These are phyloP conservation scores for Collybiopsis confluens DNA, from an alignment of 768 basidiomycete species.

Conservation along the genomic window DNA sequence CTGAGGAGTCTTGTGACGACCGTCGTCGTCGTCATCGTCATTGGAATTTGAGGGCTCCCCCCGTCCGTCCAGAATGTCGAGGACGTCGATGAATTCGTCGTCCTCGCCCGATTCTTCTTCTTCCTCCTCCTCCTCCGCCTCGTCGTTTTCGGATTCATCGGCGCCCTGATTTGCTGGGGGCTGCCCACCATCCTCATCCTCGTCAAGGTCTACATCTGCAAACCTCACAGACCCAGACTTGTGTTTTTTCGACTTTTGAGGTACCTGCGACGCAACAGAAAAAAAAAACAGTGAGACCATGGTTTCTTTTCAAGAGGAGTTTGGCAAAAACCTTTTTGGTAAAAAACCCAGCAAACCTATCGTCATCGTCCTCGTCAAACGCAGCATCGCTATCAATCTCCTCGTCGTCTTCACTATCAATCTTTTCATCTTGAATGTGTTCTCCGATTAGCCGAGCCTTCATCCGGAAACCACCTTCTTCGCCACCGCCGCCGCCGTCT, in stretches of 20 bases:
- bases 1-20: too few relatives aligned
- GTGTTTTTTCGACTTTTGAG: conserved; percentile 23
- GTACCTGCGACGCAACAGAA: too few relatives aligned
- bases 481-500: conserved; percentile 33
- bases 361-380: conserved; percentile 78
- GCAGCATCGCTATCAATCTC: conserved; percentile 84
- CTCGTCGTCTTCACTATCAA: conserved; percentile 75
- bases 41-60: conserved; percentile 37
- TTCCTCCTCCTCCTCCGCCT: conserved; percentile 42
- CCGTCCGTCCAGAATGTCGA: conserved; percentile 42
- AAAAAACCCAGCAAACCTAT: conserved; percentile 69
- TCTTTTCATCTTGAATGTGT: conserved; percentile 43
- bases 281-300: too few relatives aligned
- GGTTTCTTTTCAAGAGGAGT: too few relatives aligned
- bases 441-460: conserved; percentile 45
- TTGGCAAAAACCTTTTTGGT: conserved; percentile 33
- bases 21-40: not conserved
- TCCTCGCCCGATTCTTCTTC: conserved; percentile 25
- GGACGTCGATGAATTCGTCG: conserved; percentile 40
- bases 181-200: conserved; percentile 39
- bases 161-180: conserved; percentile 12
- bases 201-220: conserved; percentile 63
- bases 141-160: conserved; percentile 25
- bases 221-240: conserved; percentile 33
- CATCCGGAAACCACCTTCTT: conserved; percentile 27